Percentiles rank a stretch among this genome's conserved stretches.
phyloP scores from a whole-genome alignment of 805 yeast genomes.

The Isabelozyma pseudorhagii region DNA sequence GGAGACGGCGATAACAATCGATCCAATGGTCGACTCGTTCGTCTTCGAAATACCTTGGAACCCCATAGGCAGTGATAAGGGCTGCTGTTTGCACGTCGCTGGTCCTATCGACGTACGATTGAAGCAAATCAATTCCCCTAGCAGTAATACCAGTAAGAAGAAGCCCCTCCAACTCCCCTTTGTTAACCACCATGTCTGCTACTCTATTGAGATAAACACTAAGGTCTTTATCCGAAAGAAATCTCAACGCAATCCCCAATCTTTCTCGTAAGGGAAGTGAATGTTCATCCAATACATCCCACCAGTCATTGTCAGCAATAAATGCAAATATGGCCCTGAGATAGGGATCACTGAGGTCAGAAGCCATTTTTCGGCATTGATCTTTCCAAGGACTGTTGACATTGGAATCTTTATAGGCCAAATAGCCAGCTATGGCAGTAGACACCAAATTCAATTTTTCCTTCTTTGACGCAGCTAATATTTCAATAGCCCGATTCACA shows the following conservation, averaged over 20 bases:
- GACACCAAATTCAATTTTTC: conserved; percentile 77
- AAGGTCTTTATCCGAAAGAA: conserved; percentile 75
- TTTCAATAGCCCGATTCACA: conserved; percentile 73
- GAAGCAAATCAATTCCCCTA: conserved; percentile 73
- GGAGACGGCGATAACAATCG: conserved; percentile 58
- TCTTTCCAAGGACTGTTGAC: conserved; percentile 86
- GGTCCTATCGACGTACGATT: conserved; percentile 83
- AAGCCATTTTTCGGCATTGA: conserved; percentile 82
- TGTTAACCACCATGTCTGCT: conserved; percentile 63
- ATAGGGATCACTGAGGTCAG: conserved; percentile 88
- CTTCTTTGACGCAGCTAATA: conserved; percentile 70
- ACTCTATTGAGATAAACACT: conserved; percentile 67
- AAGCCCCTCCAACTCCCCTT: conserved; percentile 90
- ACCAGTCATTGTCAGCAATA: conserved; percentile 93
- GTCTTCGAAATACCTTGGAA: conserved; percentile 79
- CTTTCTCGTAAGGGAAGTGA: conserved; percentile 86
- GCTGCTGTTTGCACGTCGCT: conserved; percentile 93
- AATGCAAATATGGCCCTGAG: conserved; percentile 89
- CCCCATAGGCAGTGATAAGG: conserved; percentile 72
- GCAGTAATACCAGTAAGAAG: conserved; percentile 92
- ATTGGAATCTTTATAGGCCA: conserved; percentile 56
- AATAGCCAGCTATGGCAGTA: conserved; percentile 89
- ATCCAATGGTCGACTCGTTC: conserved; percentile 76
- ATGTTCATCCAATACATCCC: conserved; percentile 89
- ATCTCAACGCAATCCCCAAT: conserved; percentile 85